These are phyloP conservation scores for Ustilago esculenta DNA, from an alignment of 1,284 basidiomycete species.

Conservation along the genomic window DNA sequence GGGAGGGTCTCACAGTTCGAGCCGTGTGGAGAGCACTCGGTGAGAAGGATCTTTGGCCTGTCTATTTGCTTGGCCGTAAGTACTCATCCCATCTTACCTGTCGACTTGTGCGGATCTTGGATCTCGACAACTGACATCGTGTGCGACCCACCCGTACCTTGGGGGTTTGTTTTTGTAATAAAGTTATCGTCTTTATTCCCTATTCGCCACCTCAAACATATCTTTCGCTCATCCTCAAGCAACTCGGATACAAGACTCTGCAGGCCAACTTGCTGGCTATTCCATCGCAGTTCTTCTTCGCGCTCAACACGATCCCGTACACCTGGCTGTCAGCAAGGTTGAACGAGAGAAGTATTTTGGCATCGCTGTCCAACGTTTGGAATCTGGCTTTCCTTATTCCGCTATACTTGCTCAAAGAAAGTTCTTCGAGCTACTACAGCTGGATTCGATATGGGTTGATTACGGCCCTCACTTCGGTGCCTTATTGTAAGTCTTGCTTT, in stretches of 20 bases:
- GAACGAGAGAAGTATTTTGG: constrained; percentile 26
- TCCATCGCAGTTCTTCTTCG: constrained; percentile 44
- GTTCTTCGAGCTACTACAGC: constrained; percentile 4
- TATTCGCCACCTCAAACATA: constrained; percentile 30
- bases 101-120: no score
- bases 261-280: constrained; percentile 55
- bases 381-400: constrained; percentile 30
- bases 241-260: constrained; percentile 46
- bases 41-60: constrained; percentile 78
- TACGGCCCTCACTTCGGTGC: constrained; percentile 35
- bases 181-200: constrained; percentile 36
- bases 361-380: constrained; percentile 35
- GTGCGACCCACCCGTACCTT: no score
- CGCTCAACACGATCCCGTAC: constrained; percentile 38
- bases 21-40: constrained; percentile 68
- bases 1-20: constrained; percentile 70
- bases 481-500: constrained; percentile 26
- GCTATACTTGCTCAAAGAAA: constrained; percentile 26
- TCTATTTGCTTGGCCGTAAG: constrained; percentile 72
- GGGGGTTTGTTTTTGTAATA: no score
- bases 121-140: no score
- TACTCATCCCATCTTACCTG: no score
- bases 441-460: constrained; percentile 47
- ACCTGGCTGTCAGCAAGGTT: constrained; percentile 24
- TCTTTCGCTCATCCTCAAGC: constrained; percentile 42